Evolutionary conservation across 2,329 filamentous ascomycete genomes (phyloP).

Genomic region (Magnaporthiopsis rhizophila): DNA sequence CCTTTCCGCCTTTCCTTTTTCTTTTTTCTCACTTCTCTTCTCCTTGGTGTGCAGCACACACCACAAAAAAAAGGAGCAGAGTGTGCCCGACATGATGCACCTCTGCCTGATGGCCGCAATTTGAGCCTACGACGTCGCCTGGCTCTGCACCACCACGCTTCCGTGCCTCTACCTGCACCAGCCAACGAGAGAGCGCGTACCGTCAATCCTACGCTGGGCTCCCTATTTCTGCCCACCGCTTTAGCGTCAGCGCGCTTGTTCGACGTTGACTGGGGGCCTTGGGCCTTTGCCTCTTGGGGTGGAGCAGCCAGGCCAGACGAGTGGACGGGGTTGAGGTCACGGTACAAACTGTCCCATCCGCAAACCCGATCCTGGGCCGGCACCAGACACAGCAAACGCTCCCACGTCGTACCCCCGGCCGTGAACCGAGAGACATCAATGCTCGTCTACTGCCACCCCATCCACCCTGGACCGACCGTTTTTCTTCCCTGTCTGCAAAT

Average conservation of each 20-base stretch:
- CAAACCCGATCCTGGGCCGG: background rate
- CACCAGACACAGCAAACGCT: conserved; percentile 3
- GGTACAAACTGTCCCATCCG: conserved; percentile 5
- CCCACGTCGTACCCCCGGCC: conserved; percentile 3
- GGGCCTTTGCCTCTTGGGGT: background rate
- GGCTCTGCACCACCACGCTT: background rate
- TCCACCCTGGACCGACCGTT: background rate
- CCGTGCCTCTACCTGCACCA: conserved; percentile 9
- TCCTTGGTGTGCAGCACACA: conserved; percentile 6
- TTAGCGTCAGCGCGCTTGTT: conserved; percentile 33
- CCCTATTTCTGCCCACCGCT: conserved; percentile 20
- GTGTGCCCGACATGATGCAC: conserved; percentile 34
- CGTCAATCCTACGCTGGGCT: conserved; percentile 19
- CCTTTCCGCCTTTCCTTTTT: background rate
- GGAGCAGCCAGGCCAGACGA: background rate
- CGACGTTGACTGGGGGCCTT: conserved; percentile 11
- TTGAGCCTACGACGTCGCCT: background rate
- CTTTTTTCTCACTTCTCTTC: background rate
- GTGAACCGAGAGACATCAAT: background rate
- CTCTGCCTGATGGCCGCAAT: conserved; percentile 34
- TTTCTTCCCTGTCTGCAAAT: background rate
- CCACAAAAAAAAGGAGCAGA: conserved; percentile 20
- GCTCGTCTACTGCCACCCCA: background rate
- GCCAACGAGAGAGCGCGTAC: conserved; percentile 15
- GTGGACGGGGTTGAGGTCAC: conserved; percentile 4